Evolutionary conservation across 106 monocot species (phyloP), one percentile per base, ranked within the genome.

Genomic region (Gastrodia elata): DNA sequence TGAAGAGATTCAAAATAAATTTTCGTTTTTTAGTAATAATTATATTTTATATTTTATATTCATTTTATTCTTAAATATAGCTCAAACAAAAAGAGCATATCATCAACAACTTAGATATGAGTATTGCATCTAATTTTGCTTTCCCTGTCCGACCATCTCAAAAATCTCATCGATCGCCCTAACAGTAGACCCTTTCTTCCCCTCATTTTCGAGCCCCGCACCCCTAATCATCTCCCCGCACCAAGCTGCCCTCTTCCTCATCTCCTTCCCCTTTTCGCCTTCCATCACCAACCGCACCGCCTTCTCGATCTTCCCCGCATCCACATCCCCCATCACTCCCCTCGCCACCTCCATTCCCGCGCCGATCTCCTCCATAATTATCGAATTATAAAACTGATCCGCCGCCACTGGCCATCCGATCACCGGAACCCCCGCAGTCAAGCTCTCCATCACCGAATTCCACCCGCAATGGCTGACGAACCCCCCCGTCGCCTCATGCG

Each of bases 381-480:
- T 83, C 25, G 80, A 71, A 39, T 83, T 83, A 35, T 67, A 83
- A 20, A 75, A 71, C 71, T 87, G 85, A 0, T 81, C 85, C 18
- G 56, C 68, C 11, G 72, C 38, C 48, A 85, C 15, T 15, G 85
- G 85, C 81, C 85, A 85, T 38, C 71, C 78, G 44, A 85, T 70
- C 24, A 85, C 39, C 44, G 78, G 75, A 67, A 85, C 85, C 22
- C 81, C 85, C 16, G 18, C 15, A 56, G 65, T 71, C 78, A 84
- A n/a, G 68, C 80, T 77, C 81, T 85, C 86, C 49, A 86, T 64
- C 65, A 85, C 80, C 56, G 89, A 89, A 78, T 89, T 89, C 89
- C 89, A 89, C 35, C 89, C 86, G 72, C 85, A 86, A 71, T 89
- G 89, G 76, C 68, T 83, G 43, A 89, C 15, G 36, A 80, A 80